Evolutionary conservation across 768 basidiomycete species (phyloP), one percentile per base, ranked within the genome.

Genomic region (Tubosaeta brunneosetosa): DNA sequence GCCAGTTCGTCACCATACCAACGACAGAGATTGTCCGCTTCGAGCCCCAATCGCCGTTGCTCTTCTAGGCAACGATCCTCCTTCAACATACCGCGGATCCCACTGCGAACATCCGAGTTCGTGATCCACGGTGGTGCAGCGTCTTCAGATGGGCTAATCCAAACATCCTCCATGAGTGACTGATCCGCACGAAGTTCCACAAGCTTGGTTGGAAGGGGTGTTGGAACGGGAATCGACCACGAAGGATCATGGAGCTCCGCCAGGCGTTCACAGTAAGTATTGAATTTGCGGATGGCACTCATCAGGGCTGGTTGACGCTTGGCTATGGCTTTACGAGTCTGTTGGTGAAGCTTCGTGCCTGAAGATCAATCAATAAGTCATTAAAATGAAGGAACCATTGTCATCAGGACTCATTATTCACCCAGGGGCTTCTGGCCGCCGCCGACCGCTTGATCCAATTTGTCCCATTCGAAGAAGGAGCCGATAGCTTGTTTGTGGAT

Each of bases 151-250:
- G 36, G 49, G 0, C 3, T 1, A 1, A 54, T 54, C 48, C 53
- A 54, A 1, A 74, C 61, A 45, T 74, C 73, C 33, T 74, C 65
- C 65, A 74, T 66, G 0, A 78, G 57, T 0, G 26, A 47, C 0
- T 67, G 45, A 29, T 62, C 42, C 6, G 47, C 40, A 1, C 37
- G 29, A 0, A 66, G 53, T 3, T 54, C 49, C 1, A 50, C 44
- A 0, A 78, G 52, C 17, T 71, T 59, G 0, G 63, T 69, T 0
- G 69, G 69, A 0, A 76, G 66, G 0, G 62, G 65, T 1, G 50
- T 13, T 0, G 73, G 76, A 8, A 75, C 43, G 0, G 69, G 71
- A 12, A 77, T 66, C 0, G 47, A 31, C 47, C 66, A 71, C 3
- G 47, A 31, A 0, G 61, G 56, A 7, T 62, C 29, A 17, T 59